Evolutionary conservation across 2,329 filamentous ascomycete species (phyloP).

Genomic region (Pseudogymnoascus destructans): DNA sequence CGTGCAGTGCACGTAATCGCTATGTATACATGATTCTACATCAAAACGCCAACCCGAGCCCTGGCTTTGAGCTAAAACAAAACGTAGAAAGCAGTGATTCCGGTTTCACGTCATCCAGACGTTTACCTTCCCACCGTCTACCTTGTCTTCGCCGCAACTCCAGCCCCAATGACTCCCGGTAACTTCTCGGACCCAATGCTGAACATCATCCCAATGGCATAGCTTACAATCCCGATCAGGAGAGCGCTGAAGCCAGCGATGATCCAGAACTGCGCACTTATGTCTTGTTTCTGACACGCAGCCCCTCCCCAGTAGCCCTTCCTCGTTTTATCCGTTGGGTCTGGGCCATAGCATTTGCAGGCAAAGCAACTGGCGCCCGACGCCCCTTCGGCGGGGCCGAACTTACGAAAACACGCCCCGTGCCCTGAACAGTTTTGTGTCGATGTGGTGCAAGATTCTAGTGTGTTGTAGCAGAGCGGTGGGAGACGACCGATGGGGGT

Average conservation of each 20-base stretch:
- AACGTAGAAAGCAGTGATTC: constrained; percentile 2
- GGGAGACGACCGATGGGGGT: constrained; percentile 28
- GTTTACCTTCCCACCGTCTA: constrained; percentile 13
- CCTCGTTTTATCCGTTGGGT: constrained; percentile 38
- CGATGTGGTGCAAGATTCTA: constrained; percentile 51
- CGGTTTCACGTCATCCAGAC: constrained; percentile 4
- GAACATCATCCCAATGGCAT: constrained; percentile 67
- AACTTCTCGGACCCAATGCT: constrained; percentile 76
- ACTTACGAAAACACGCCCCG: constrained; percentile 62
- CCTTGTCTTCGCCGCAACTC: constrained; percentile 57
- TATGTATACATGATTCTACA: constrained; percentile 10
- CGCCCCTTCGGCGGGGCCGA: constrained; percentile 31
- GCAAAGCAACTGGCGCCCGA: constrained; percentile 51
- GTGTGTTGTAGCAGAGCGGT: constrained; percentile 61
- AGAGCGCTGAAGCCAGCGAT: constrained; percentile 62
- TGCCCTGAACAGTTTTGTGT: constrained; percentile 77
- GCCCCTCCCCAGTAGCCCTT: constrained; percentile 63
- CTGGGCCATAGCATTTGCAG: constrained; percentile 49
- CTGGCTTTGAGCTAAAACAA: constrained; percentile 6
- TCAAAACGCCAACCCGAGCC: constrained; percentile 5
- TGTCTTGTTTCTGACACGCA: constrained; percentile 81
- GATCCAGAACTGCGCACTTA: constrained; percentile 81
- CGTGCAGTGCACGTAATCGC: constrained; percentile 3
- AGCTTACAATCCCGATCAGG: constrained; percentile 53
- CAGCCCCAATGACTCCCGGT: constrained; percentile 90